These are phyloP conservation scores for Ceratocystis destructans DNA, from an alignment of 2,329 filamentous ascomycete species.

Conservation along the genomic window DNA sequence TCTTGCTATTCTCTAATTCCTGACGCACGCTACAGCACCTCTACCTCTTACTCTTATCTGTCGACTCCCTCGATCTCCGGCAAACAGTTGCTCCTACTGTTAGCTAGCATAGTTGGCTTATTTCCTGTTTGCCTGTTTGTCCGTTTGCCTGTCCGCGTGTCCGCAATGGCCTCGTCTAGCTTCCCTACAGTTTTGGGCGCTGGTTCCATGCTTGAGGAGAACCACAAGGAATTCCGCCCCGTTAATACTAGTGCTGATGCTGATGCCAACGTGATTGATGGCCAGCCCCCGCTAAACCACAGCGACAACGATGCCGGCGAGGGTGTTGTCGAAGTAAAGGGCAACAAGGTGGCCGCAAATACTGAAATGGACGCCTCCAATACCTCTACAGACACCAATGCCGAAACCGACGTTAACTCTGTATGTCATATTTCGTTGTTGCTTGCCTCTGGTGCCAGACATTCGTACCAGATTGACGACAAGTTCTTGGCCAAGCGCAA, in stretches of 20 bases:
- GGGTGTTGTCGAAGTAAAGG: slow-evolving; percentile 4
- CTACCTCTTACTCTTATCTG: neutral
- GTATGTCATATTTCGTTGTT: slow-evolving; percentile 68
- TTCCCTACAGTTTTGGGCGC: neutral
- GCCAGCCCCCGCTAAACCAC: slow-evolving; percentile 5
- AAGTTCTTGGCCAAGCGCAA: slow-evolving; percentile 71
- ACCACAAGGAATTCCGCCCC: neutral
- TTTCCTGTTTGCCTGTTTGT: neutral
- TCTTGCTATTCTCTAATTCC: neutral
- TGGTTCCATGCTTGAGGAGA: neutral
- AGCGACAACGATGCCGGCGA: slow-evolving; percentile 10
- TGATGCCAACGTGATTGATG: neutral
- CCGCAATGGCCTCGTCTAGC: neutral
- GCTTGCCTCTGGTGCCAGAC: slow-evolving; percentile 64
- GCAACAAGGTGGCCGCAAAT: slow-evolving; percentile 19
- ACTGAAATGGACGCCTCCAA: slow-evolving; percentile 12
- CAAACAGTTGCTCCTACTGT: too few relatives aligned
- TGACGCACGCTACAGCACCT: neutral
- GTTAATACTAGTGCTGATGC: neutral
- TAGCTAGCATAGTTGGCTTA: too few relatives aligned
- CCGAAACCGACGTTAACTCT: slow-evolving; percentile 26
- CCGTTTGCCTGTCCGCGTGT: neutral
- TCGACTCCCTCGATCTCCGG: too few relatives aligned
- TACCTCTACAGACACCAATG: neutral
- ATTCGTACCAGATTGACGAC: slow-evolving; percentile 82